Evolutionary conservation across 73 alveolate genomes (phyloP), one percentile per base, ranked within the genome.

Genomic region (Paramecium tetraurelia): DNA sequence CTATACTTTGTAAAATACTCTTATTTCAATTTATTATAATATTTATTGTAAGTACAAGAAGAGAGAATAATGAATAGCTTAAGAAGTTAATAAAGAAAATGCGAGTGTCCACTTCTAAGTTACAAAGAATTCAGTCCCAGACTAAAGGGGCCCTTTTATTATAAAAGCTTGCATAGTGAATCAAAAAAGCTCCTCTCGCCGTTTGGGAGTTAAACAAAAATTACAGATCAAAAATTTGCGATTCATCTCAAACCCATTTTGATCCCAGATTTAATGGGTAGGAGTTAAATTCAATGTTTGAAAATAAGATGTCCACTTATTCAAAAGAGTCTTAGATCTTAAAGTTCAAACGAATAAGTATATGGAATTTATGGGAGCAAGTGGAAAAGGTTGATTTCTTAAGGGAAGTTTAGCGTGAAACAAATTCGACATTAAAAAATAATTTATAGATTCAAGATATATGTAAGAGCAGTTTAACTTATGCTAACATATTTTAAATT

Each of bases 391-490:
- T 53, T 53, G 69, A 53, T 53, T 53, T 53, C 69, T 4, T 53
- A 53, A 18, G 69, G 69, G 11, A 53, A 53, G 69, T 53, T 63
- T 63, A 4, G 11, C 24, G 84, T 63, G 10, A 63, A 63, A 33
- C 84, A 63, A 33, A 63, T 33, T 63, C 22, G 27, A 3, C 84
- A 63, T 63, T 12, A 63, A 63, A 63, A 63, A 63, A 63, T 63
- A 31, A 63, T 63, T 31, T 63, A 63, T 63, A 27, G 84, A 31
- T 63, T 63, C 41, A 63, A 33, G 84, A 63, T 63, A 63, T 63
- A 31, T 27, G 84, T 63, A 27, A 63, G 84, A 33, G 84, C 84
- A 63, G 84, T 63, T 31, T 63, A 63, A 63, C 84, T 63, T 5
- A n/a, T 63, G 41, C 24, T 63, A 27, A 63, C 84, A 22, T 63